Percentiles rank a stretch among this genome's conserved stretches.
Evolutionary conservation across 345 rosid species (phyloP).

Genomic region (Reutealis trisperma): DNA sequence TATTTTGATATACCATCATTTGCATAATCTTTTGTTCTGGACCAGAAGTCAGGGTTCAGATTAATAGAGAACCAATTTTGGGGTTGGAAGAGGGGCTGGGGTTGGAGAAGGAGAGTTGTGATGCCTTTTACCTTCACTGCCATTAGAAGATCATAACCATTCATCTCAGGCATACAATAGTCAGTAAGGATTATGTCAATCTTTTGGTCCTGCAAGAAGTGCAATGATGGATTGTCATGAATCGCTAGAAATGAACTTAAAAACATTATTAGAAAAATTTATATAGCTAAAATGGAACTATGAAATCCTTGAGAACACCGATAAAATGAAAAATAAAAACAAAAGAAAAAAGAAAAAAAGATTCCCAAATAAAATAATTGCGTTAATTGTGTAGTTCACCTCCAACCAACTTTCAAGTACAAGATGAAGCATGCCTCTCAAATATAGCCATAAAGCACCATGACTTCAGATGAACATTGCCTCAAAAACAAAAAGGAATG

Average conservation of each 20-base stretch:
- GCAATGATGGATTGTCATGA: neutral
- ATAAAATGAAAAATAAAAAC: neutral
- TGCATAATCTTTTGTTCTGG: neutral
- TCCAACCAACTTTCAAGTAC: neutral
- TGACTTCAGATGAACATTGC: neutral
- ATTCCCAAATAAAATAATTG: neutral
- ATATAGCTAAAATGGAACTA: neutral
- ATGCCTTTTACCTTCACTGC: slow-evolving; percentile 17
- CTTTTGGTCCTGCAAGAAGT: slow-evolving; percentile 12
- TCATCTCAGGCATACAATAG: slow-evolving; percentile 26
- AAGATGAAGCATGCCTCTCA: neutral
- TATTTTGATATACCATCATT: neutral
- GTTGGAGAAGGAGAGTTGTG: neutral
- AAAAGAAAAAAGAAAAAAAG: neutral
- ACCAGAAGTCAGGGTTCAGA: neutral
- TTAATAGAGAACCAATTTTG: neutral
- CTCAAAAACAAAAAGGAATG: neutral
- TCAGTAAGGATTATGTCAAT: slow-evolving; percentile 20
- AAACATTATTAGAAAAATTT: neutral
- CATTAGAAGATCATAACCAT: slow-evolving; percentile 22
- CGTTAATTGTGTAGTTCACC: neutral
- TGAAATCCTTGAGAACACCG: neutral
- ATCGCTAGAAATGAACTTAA: neutral
- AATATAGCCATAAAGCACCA: neutral
- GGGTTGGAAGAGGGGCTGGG: neutral